A percentile compares a stretch with the other conserved stretches of the same genome.
Evolutionary conservation across 805 yeast species (phyloP).

Genomic region (Saccharomycopsis olivae): DNA sequence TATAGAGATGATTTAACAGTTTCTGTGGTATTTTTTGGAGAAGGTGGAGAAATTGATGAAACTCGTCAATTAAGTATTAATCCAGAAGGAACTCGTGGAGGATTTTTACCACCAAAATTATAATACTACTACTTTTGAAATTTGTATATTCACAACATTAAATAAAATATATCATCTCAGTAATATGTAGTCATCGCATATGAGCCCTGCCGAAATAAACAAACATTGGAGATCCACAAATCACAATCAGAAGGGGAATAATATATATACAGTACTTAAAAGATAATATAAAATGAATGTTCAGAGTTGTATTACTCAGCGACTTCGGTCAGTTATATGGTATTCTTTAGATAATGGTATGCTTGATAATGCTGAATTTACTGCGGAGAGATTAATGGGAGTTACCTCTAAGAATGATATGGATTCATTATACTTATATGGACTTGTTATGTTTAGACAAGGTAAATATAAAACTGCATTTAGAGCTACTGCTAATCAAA

Average conservation of each 20-base stretch:
- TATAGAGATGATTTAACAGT: conserved; percentile 95
- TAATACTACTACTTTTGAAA: conserved; percentile 20
- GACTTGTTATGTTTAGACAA: conserved; percentile 51
- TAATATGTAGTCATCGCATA: neutral
- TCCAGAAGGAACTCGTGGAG: conserved; percentile 49
- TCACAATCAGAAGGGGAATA: too few species aligned
- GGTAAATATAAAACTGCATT: conserved; percentile 54
- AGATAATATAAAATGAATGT: too few species aligned
- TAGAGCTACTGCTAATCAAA: conserved; percentile 33
- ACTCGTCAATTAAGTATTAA: conserved; percentile 46
- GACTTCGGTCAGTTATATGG: conserved; percentile 49
- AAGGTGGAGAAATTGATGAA: conserved; percentile 29
- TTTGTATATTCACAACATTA: neutral
- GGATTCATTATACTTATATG: conserved; percentile 61
- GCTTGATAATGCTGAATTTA: conserved; percentile 69
- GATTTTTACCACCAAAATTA: conserved; percentile 39
- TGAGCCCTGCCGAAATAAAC: neutral
- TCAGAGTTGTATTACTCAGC: conserved; percentile 24
- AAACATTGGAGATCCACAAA: neutral
- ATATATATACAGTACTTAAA: too few species aligned
- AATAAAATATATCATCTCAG: neutral
- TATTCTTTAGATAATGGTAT: conserved; percentile 66
- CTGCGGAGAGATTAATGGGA: conserved; percentile 72
- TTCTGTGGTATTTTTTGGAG: conserved; percentile 89
- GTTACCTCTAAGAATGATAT: conserved; percentile 32